Conservation (phyloP, 495 filamentous ascomycete genomes). For the Jackrogersella minutella region DNA sequence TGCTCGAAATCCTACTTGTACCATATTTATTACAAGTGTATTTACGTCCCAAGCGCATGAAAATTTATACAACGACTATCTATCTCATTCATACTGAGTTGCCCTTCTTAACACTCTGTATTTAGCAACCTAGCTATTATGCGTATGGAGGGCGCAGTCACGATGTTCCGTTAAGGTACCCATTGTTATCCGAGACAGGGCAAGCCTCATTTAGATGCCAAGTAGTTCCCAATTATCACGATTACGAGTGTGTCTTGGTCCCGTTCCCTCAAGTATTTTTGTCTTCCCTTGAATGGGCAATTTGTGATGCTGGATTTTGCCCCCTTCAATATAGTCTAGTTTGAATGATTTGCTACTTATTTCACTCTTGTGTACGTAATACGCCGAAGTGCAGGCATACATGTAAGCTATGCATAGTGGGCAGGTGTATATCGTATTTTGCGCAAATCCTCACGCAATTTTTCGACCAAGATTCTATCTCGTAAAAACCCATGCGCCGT, state of each 20-base stretch:
- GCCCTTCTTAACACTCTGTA: no score
- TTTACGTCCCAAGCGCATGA: background rate
- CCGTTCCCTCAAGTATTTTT: conserved; percentile 30
- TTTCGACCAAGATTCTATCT: background rate
- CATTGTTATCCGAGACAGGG: no score
- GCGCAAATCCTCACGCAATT: background rate
- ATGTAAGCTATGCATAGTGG: background rate
- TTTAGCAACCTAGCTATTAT: no score
- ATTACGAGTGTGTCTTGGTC: conserved; percentile 12
- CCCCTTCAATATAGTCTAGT: conserved; percentile 3
- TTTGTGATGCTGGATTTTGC: conserved; percentile 15
- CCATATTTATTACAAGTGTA: conserved; percentile 23
- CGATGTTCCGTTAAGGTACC: no score
- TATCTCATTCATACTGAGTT: background rate
- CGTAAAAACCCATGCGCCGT: background rate
- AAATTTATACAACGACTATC: conserved; percentile 6
- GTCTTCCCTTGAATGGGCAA: conserved; percentile 25
- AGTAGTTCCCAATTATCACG: conserved; percentile 11
- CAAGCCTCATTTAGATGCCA: conserved; percentile 1
- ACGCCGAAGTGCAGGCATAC: background rate
- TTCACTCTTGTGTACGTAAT: background rate
- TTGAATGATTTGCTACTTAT: background rate
- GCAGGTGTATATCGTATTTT: background rate
- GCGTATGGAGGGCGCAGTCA: no score
- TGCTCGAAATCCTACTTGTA: background rate